These are phyloP conservation scores for Nakataea oryzae DNA, from an alignment of 2,329 filamentous ascomycete species.

Conservation along the genomic window DNA sequence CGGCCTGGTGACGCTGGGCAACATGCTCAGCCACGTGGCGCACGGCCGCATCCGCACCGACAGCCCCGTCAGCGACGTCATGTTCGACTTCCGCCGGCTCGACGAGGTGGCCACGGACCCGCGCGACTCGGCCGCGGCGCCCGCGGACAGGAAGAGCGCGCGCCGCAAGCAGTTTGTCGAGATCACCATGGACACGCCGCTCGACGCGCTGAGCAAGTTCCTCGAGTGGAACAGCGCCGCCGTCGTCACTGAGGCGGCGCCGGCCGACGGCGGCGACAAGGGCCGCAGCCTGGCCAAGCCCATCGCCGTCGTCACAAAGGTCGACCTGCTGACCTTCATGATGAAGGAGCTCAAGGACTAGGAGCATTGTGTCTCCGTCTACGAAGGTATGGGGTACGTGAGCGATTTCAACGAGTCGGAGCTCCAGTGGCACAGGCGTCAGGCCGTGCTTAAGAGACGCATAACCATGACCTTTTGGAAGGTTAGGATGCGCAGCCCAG, in stretches of 20 bases:
- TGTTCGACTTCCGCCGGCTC: conserved; percentile 90
- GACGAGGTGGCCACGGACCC: conserved; percentile 88
- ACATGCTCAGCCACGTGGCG: conserved; percentile 84
- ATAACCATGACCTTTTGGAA: too few relatives aligned
- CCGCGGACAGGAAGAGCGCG: conserved; percentile 15
- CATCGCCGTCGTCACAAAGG: conserved; percentile 88
- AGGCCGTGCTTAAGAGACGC: too few relatives aligned
- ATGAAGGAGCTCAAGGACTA: conserved; percentile 50
- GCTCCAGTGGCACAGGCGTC: too few relatives aligned
- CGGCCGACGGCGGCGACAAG: conserved; percentile 37
- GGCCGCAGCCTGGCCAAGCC: conserved; percentile 58
- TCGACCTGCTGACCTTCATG: conserved; percentile 89
- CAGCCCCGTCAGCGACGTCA: conserved; percentile 72
- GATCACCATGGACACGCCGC: conserved; percentile 82
- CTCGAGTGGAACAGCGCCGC: conserved; percentile 98
- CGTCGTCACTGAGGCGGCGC: conserved; percentile 67
- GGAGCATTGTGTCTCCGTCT: neutral
- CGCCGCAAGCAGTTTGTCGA: conserved; percentile 72
- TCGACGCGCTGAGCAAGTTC: conserved; percentile 78
- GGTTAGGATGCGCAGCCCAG: too few relatives aligned
- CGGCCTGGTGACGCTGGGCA: conserved; percentile 88
- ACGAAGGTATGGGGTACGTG: too few relatives aligned
- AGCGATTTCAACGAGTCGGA: too few relatives aligned
- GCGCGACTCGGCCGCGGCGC: conserved; percentile 37
- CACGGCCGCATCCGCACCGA: conserved; percentile 66